Base-by-base conservation (phyloP, 75 land plant species). In the Selaginella moellendorffii region DNA sequence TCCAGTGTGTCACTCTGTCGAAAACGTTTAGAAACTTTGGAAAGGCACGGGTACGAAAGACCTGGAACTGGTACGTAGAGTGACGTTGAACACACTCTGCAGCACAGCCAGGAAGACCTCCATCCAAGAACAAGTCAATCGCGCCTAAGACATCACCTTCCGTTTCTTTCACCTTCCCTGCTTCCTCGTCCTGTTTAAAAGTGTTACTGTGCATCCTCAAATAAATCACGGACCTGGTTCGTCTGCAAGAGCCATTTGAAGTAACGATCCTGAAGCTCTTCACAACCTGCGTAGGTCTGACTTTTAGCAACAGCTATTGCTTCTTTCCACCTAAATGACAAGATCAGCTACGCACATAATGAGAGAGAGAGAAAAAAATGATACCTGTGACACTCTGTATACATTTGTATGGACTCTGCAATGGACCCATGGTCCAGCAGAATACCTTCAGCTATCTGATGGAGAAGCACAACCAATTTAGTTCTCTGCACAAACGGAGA, bases 181-280 rank as follows among this genome's bases (percentile, higher is more conserved):
- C 77, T 27, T 69, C 77, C 36, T 75, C 73, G 2, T 71, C 30
- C 77, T 75, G 63, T 24, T 12, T 14, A 56, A 56, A 9, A n/a
- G 51, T 18, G 18, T 10, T 46, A 46, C 10, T 10, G 18, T 10
- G 51, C 51, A 10, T 46, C 18, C 51, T 46, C 10, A 46, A 46
- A 46, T 18, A 46, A 46, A 10, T 46, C 51, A 10, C 14, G 63
- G 69, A 27, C 76, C 76, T 74, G 76, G 63, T 67, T 71, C 24
- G 76, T 74, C 29, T 69, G 54, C n/a, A 69, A 58, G 5, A 74
- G 76, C 76, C 76, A 74, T 30, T 74, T 58, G 26, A 53, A 74
- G 28, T 74, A 61, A 17, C 65, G 21, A 23, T 24, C 24, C 17
- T 56, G 26, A 30, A 69, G 61, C 10, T 8, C 30, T 22, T 69